Evolutionary conservation across 2,329 filamentous ascomycete species (phyloP), one percentile per base, ranked within the genome.

Genomic region (Pseudogymnoascus sp.): DNA sequence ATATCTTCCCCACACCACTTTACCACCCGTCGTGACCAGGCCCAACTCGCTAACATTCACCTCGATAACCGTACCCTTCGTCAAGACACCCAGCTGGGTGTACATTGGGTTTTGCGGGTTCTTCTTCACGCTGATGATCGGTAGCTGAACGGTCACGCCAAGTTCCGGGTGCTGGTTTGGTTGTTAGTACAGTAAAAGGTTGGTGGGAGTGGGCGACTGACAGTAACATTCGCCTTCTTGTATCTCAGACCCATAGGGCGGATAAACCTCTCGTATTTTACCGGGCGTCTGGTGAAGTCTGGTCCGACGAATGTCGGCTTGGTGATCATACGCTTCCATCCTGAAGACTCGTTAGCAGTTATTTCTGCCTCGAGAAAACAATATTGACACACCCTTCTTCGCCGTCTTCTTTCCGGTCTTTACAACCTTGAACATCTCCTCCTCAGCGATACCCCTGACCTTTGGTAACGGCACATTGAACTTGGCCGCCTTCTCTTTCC

Each of bases 361-460:
- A 11, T 21, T 8, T 14, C 6, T 6, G 7, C 21, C 6, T 21
- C 4, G 2, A 50, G 4, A 56, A 19, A 5, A 21, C 31, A 13
- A 1, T 4, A 19, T 21, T 19, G 2, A 56, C 50, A n/a, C 31
- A 56, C 50, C 82, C 82, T 93, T 95, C 83, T 93, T 91, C 64
- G 86, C 81, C 1, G 87, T 90, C 82, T 96, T 96, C 84, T 93
- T 93, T 70, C 93, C 93, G 50, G 93, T 96, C 79, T 91, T 91
- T 73, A 97, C 85, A 14, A 96, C 92, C 77, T 89, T 92, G 81
- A 96, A 96, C 88, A 96, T 92, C 80, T 96, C 93, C 81, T 95
- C 91, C 80, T 97, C 93, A 69, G 84, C 86, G 70, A 97, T 96
- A 67, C 90, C 92, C 72, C 90, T 85, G 47, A 97, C 93, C 79